These are phyloP conservation scores for Aspergillus diversus DNA, from an alignment of 495 filamentous ascomycete genomes.

Conservation along the genomic window DNA sequence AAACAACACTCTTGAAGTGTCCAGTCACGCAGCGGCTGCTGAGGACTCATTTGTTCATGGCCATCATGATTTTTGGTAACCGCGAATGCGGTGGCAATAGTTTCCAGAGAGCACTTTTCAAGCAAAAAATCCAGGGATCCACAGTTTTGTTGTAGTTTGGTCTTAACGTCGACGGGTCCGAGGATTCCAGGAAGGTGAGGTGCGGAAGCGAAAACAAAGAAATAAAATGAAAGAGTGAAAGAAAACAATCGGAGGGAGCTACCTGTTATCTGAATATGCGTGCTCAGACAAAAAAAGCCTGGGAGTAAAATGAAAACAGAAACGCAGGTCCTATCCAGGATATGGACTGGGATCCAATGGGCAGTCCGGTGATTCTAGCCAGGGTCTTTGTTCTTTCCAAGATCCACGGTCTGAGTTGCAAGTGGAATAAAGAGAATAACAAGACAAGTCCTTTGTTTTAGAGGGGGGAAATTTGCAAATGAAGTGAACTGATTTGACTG, in stretches of 20 bases:
- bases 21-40: constrained; percentile 45
- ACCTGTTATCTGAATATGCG: constrained; percentile 43
- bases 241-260: constrained; percentile 46
- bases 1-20: constrained; percentile 49
- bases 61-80: constrained; percentile 33
- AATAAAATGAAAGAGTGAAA: constrained; percentile 25
- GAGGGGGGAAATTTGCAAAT: constrained; percentile 6
- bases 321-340: constrained; percentile 45
- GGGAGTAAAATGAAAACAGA: constrained; percentile 34
- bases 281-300: constrained; percentile 42
- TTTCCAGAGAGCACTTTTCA: constrained; percentile 23
- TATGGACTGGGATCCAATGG: constrained; percentile 41
- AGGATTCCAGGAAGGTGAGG: constrained; percentile 23
- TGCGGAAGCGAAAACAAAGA: constrained; percentile 24
- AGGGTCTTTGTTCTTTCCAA: constrained; percentile 24
- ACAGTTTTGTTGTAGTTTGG: constrained; percentile 8
- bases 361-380: constrained; percentile 24
- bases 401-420: constrained; percentile 29
- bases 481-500: constrained; percentile 28
- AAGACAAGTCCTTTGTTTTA: constrained; percentile 10
- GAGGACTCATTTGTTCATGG: constrained; percentile 26
- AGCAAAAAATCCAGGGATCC: constrained; percentile 22
- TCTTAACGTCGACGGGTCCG: constrained; percentile 26
- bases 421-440: constrained; percentile 28
- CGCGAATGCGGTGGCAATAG: constrained; percentile 29